These are phyloP conservation scores for Alternaria sp. DNA, from an alignment of 2,329 filamentous ascomycete species.

Conservation along the genomic window DNA sequence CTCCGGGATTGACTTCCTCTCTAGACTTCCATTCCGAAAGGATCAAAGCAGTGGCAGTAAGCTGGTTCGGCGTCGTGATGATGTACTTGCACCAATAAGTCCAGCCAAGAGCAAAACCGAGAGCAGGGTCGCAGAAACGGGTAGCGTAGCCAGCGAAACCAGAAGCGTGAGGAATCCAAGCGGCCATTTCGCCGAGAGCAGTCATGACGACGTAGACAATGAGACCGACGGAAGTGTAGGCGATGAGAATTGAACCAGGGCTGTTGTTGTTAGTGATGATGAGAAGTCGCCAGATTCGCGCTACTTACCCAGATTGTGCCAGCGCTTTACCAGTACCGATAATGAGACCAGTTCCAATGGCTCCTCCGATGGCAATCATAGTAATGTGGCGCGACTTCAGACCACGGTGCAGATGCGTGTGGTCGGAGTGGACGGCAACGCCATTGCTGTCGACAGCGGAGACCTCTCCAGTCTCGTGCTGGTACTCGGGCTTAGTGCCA, in stretches of 20 bases:
- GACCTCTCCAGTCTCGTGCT: constrained; percentile 20
- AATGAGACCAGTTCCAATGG: constrained; percentile 75
- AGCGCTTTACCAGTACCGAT: constrained; percentile 66
- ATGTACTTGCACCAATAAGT: constrained; percentile 74
- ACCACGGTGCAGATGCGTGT: constrained; percentile 57
- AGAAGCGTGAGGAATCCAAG: constrained; percentile 77
- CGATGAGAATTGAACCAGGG: constrained; percentile 73
- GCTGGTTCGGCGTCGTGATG: constrained; percentile 83
- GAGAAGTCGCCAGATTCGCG: neutral
- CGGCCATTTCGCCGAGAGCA: constrained; percentile 82
- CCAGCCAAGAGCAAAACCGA: constrained; percentile 74
- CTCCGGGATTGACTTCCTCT: constrained; percentile 74
- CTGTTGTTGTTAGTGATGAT: constrained; percentile 38
- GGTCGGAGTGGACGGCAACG: constrained; percentile 32
- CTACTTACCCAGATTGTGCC: constrained; percentile 52
- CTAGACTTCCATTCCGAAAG: constrained; percentile 77
- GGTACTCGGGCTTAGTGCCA: constrained; percentile 19
- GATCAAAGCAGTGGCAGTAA: constrained; percentile 79
- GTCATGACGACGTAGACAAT: constrained; percentile 84
- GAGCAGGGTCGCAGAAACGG: constrained; percentile 78
- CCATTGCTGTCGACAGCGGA: constrained; percentile 30
- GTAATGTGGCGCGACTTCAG: constrained; percentile 62
- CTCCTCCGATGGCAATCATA: constrained; percentile 76
- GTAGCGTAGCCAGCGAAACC: constrained; percentile 84
- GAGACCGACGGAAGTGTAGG: constrained; percentile 71